Evolutionary conservation across 805 yeast genomes (phyloP).

Genomic region (Candida mattraensis): DNA sequence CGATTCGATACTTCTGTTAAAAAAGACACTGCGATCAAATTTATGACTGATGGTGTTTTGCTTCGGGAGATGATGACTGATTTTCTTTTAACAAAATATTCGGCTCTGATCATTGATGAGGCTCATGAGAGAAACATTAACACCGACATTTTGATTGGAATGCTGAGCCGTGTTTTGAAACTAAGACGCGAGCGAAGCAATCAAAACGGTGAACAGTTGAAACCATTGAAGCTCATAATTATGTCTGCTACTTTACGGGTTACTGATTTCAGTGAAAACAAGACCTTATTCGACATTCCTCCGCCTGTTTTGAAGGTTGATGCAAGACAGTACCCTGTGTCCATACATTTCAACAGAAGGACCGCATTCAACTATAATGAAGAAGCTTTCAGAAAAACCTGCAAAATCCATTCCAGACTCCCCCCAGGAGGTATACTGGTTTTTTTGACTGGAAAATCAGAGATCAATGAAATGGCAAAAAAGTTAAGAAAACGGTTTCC

Average conservation of each 20-base stretch:
- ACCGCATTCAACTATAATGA: slow-evolving; percentile 80
- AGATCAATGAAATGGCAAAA: slow-evolving; percentile 75
- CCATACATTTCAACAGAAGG: slow-evolving; percentile 81
- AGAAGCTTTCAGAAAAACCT: slow-evolving; percentile 80
- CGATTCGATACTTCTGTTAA: slow-evolving; percentile 72
- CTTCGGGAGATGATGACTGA: slow-evolving; percentile 92
- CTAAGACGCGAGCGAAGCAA: slow-evolving; percentile 59
- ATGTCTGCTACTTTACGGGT: slow-evolving; percentile 98
- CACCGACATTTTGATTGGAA: slow-evolving; percentile 94
- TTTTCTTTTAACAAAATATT: slow-evolving; percentile 75
- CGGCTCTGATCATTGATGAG: slow-evolving; percentile 89
- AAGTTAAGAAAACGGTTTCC: slow-evolving; percentile 70
- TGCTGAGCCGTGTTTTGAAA: slow-evolving; percentile 81
- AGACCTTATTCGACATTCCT: slow-evolving; percentile 57
- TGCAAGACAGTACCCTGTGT: slow-evolving; percentile 93
- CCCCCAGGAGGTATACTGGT: slow-evolving; percentile 95
- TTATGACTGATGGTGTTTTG: slow-evolving; percentile 94
- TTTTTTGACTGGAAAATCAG: slow-evolving; percentile 93
- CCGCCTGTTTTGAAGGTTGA: slow-evolving; percentile 91
- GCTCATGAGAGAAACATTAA: slow-evolving; percentile 97
- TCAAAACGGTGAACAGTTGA: slow-evolving; percentile 46
- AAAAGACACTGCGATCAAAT: slow-evolving; percentile 70
- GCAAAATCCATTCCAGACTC: slow-evolving; percentile 79
- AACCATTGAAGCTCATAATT: slow-evolving; percentile 76
- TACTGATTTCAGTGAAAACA: slow-evolving; percentile 86